phyloP scores from a whole-genome alignment of 2,329 filamentous ascomycete species.

The Ophiostoma pallidulum region DNA sequence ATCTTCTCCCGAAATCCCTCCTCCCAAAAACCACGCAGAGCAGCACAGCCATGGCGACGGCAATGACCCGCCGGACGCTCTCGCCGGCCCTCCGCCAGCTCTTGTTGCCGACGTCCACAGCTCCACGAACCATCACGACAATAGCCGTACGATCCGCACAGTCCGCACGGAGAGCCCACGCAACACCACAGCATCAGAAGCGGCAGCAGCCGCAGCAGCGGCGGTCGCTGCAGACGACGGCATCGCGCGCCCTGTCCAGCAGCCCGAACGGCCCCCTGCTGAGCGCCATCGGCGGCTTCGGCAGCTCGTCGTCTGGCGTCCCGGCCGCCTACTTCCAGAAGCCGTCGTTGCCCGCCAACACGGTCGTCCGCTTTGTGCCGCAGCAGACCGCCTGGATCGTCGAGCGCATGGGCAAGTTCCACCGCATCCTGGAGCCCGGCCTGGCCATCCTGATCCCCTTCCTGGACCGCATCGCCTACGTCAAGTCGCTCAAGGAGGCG shows the following conservation, averaged over 20 bases:
- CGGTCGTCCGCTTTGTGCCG: slow-evolving; percentile 91
- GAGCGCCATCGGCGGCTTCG: slow-evolving; percentile 22
- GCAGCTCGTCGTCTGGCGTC: slow-evolving; percentile 17
- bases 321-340: slow-evolving; percentile 75
- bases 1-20: too few relatives aligned
- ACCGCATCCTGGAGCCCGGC: slow-evolving; percentile 84
- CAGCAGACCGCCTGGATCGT: slow-evolving; percentile 99
- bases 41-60: slow-evolving; percentile 21
- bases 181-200: too few relatives aligned
- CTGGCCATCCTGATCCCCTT: slow-evolving; percentile 83
- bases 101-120: neutral
- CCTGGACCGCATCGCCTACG: slow-evolving; percentile 92
- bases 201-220: slow-evolving; percentile 8
- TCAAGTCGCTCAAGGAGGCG: slow-evolving; percentile 92
- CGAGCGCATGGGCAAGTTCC: slow-evolving; percentile 98
- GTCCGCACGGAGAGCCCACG: neutral
- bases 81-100: slow-evolving; percentile 16
- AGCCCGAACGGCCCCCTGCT: slow-evolving; percentile 20
- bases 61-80: slow-evolving; percentile 20
- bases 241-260: slow-evolving; percentile 16
- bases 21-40: neutral
- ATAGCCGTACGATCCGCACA: neutral
- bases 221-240: slow-evolving; percentile 18
- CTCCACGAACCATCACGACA: slow-evolving; percentile 3
- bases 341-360: slow-evolving; percentile 75